Evolutionary conservation across 2,329 filamentous ascomycete genomes (phyloP), one percentile per base, ranked within the genome.

Genomic region (Fusarium liriodendri): DNA sequence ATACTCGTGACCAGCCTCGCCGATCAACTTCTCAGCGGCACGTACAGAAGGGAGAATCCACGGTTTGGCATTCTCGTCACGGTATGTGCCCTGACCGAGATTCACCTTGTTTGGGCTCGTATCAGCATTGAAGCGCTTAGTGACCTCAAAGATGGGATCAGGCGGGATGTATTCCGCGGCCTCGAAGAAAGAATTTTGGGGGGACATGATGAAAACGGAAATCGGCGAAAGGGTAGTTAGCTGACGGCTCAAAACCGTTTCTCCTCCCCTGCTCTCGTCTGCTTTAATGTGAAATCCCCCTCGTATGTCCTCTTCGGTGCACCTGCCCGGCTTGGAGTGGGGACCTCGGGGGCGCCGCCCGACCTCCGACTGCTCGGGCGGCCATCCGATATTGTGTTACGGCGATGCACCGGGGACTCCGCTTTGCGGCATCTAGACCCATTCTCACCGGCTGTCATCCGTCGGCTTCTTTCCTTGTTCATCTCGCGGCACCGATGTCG

Each of bases 31-130:
- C 29, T 76, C 63, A 9, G 77, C 76, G 64, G 79, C 70, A 8
- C 72, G 74, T 4, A 85, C 83, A 2, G 79, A 81, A 0, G 84
- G 84, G 2, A 85, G 64, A 2, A 84, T 67, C 83, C 83, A 85
- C 3, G 83, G 83, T 50, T 81, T 72, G 10, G 78, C 82, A 27
- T 82, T 76, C 25, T 81, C 83, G 65, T 85, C 82, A 4, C 82
- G 78, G 50, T 85, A 85, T 0, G 80, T 79, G 1, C 84, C 84
- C 29, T 80, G 79, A 1, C 82, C 82, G 7, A 85, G 77, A 47
- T 84, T 84, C 62, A 84, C 80, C 69, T 84, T 85, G 2, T 77
- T 79, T 0, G 78, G 73, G 8, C 64, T 45, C 2, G 67, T 22
- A 35, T 85, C 83, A 0, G 77, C 79, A 6, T 79, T 69, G 64